Evolutionary conservation across 495 filamentous ascomycete genomes (phyloP).

Genomic region (Xylaria telfairii): DNA sequence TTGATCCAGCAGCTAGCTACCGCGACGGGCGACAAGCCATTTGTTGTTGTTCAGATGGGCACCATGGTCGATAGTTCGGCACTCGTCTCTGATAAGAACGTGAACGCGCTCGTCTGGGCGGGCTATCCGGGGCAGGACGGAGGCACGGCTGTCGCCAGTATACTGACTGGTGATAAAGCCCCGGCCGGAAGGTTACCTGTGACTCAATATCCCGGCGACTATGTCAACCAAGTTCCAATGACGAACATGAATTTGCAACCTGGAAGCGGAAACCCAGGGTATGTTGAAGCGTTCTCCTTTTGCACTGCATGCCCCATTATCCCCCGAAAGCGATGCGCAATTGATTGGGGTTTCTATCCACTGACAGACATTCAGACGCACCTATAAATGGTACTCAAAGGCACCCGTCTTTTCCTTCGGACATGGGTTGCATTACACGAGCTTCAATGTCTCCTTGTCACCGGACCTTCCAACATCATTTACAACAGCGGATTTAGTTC

Average conservation of each 20-base stretch:
- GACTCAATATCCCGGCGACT: slow-evolving; percentile 56
- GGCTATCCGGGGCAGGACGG: slow-evolving; percentile 64
- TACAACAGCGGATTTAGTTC: slow-evolving; percentile 36
- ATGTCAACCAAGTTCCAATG: slow-evolving; percentile 46
- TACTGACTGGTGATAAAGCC: slow-evolving; percentile 57
- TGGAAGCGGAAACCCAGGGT: slow-evolving; percentile 42
- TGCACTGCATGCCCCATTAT: background rate
- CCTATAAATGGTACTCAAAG: slow-evolving; percentile 56
- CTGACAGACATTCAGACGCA: slow-evolving; percentile 49
- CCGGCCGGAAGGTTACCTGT: slow-evolving; percentile 69
- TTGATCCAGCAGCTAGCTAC: slow-evolving; percentile 49
- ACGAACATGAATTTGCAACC: slow-evolving; percentile 53
- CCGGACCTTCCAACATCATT: slow-evolving; percentile 35
- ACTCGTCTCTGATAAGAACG: slow-evolving; percentile 52
- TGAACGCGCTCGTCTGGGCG: slow-evolving; percentile 60
- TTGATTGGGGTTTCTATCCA: background rate
- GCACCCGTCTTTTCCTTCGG: slow-evolving; percentile 55
- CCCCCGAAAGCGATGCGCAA: background rate
- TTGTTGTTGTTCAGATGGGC: slow-evolving; percentile 55
- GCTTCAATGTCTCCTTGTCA: slow-evolving; percentile 51
- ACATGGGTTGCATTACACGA: slow-evolving; percentile 57
- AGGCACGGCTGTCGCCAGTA: slow-evolving; percentile 57
- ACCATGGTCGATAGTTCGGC: slow-evolving; percentile 63
- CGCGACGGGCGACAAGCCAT: slow-evolving; percentile 44
- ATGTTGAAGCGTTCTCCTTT: slow-evolving; percentile 15